Percentiles rank a stretch among this genome's conserved stretches.
phyloP scores from a whole-genome alignment of 805 yeast species.

The Ascoidea tarda region DNA sequence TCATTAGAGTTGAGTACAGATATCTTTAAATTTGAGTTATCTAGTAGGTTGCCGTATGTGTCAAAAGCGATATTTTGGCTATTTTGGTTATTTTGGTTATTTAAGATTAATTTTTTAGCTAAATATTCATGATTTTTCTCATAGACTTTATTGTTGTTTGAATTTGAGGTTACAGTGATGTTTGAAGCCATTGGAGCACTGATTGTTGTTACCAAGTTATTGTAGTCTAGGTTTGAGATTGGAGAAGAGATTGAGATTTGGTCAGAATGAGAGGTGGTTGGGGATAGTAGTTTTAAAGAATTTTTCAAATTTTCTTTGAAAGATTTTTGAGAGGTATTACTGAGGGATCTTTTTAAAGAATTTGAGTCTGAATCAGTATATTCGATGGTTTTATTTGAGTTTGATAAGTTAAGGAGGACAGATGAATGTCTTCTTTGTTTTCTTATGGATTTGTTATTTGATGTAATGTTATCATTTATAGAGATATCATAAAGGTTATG shows the following conservation, averaged over 20 bases:
- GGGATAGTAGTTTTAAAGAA: neutral
- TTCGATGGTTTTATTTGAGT: neutral
- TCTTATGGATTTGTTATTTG: neutral
- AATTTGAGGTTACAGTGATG: neutral
- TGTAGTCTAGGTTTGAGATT: neutral
- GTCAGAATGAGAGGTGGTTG: neutral
- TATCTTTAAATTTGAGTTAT: neutral
- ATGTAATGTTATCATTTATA: too few species aligned
- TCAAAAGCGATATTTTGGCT: too few species aligned
- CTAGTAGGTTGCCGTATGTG: neutral
- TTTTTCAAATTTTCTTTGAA: too few species aligned
- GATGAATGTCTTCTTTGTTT: neutral
- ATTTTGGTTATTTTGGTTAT: neutral
- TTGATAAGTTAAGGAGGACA: too few species aligned
- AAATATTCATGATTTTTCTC: neutral
- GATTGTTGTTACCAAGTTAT: neutral
- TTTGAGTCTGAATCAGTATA: neutral
- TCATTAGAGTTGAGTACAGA: constrained; percentile 3
- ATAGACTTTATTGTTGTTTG: neutral
- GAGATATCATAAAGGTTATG: neutral
- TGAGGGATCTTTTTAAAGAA: neutral
- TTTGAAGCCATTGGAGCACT: neutral
- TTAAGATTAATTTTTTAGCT: too few species aligned
- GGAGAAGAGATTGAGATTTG: neutral
- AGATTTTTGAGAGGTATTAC: neutral